These are phyloP conservation scores for Pseudogymnoascus sp. DNA, from an alignment of 2,329 filamentous ascomycete genomes.

Conservation along the genomic window DNA sequence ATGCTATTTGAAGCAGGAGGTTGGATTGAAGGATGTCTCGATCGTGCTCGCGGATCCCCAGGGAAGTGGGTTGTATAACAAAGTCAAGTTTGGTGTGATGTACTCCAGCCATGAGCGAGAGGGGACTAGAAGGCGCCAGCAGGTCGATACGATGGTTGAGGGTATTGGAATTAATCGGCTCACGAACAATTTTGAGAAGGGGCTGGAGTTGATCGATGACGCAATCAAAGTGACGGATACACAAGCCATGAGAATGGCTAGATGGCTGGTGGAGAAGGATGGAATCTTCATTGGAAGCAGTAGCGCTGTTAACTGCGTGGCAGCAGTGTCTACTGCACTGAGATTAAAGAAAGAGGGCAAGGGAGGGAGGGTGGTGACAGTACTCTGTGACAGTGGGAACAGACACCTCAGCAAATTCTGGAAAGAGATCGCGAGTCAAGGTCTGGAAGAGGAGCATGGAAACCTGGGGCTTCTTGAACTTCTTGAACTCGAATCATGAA, in stretches of 20 bases:
- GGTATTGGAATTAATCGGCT: constrained; percentile 91
- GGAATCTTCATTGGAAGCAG: constrained; percentile 92
- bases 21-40: constrained; percentile 29
- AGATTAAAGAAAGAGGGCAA: constrained; percentile 52
- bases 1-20: constrained; percentile 64
- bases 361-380: constrained; percentile 59
- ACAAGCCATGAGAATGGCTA: constrained; percentile 88
- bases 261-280: constrained; percentile 91
- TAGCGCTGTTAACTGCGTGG: constrained; percentile 92
- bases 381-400: constrained; percentile 78
- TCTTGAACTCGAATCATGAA: constrained; percentile 28
- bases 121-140: constrained; percentile 77
- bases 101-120: constrained; percentile 83
- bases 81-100: constrained; percentile 89
- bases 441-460: constrained; percentile 50
- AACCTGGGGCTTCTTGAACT: constrained; percentile 40
- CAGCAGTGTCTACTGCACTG: constrained; percentile 61
- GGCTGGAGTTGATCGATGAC: constrained; percentile 78
- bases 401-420: constrained; percentile 80
- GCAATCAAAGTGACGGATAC: constrained; percentile 80
- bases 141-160: constrained; percentile 94
- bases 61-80: constrained; percentile 87
- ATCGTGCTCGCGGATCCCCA: constrained; percentile 89
- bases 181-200: constrained; percentile 88
- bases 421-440: constrained; percentile 61